Evolutionary conservation across 352 stramenopile genomes (phyloP).

Genomic region (Blastocystis sp.): DNA sequence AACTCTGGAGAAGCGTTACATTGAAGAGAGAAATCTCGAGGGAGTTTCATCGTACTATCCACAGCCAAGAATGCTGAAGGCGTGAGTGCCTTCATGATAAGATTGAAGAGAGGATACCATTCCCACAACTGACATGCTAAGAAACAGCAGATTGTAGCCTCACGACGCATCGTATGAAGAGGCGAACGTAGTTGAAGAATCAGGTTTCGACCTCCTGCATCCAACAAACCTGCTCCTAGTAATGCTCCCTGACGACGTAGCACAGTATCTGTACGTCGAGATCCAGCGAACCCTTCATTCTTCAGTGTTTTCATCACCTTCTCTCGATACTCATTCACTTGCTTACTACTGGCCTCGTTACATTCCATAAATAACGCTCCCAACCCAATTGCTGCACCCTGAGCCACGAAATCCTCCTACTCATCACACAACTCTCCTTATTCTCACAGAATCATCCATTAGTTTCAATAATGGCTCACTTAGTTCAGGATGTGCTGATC

Average conservation of each 20-base stretch:
- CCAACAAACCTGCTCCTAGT: constrained; percentile 4
- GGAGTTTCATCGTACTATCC: constrained; percentile 8
- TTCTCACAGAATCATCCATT: constrained; percentile 52
- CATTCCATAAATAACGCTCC: constrained; percentile 23
- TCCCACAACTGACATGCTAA: constrained; percentile 20
- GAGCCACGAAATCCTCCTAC: constrained; percentile 27
- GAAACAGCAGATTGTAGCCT: background rate
- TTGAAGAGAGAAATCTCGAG: background rate
- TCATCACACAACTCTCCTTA: background rate
- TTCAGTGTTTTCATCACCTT: background rate
- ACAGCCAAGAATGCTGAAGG: background rate
- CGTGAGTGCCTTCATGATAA: constrained; percentile 12
- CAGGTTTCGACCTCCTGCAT: constrained; percentile 24
- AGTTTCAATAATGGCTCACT: background rate
- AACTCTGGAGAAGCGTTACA: background rate
- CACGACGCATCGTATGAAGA: background rate
- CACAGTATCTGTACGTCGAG: constrained; percentile 1
- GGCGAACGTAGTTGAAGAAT: background rate
- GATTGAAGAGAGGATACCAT: constrained; percentile 26
- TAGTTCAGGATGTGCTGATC: background rate
- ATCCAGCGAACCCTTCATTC: background rate
- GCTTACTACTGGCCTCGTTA: background rate
- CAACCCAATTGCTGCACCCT: constrained; percentile 22
- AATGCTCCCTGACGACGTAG: constrained; percentile 4
- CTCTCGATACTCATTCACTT: background rate